Evolutionary conservation across 192 early-diverging fungal species (phyloP), one percentile per base, ranked within the genome.

Genomic region (Backusella sp.): DNA sequence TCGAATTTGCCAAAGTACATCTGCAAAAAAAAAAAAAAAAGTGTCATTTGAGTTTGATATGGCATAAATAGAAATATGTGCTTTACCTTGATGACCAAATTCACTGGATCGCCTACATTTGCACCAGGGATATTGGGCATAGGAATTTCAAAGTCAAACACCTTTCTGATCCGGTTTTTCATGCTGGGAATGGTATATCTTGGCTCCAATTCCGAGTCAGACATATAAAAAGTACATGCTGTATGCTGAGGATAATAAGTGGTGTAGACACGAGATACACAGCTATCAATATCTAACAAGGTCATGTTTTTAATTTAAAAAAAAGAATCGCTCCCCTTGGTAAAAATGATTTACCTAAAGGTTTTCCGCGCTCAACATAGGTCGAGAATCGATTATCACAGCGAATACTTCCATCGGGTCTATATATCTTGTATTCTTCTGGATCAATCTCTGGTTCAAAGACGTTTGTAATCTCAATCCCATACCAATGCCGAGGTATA

Each of bases 341-440:
- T 21, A 30, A 6, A 6, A 0, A 6, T 34, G 11, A 39, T 71
- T 39, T 76, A 80, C 79, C 72, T 49, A 80, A 53, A 32, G 81
- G 81, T 69, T 86, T 76, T 39, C 86, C 86, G 26, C 84, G 81
- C 1, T 77, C 46, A 9, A 84, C 83, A 77, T 83, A 88, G 2
- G 84, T 81, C 2, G 83, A 86, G 70, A 86, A 88, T 12, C 84
- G 81, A 77, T 88, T 80, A 41, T 82, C 77, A 46, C 81, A 83
- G 1, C 84, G 82, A 21, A 84, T 69, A 67, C 76, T 79, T 5
- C 86, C 86, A 78, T 87, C 86, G 23, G 79, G 73, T 42, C 78
- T 78, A 68, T 77, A 76, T 34, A 85, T 84, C 77, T 83, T 87
- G 52, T 81, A 83, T n/a, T 83, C 81, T 35, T 74, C 75, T 21